Evolutionary conservation across 2,329 filamentous ascomycete species (phyloP), one percentile per base, ranked within the genome.

Genomic region (Clonostachys rosea): DNA sequence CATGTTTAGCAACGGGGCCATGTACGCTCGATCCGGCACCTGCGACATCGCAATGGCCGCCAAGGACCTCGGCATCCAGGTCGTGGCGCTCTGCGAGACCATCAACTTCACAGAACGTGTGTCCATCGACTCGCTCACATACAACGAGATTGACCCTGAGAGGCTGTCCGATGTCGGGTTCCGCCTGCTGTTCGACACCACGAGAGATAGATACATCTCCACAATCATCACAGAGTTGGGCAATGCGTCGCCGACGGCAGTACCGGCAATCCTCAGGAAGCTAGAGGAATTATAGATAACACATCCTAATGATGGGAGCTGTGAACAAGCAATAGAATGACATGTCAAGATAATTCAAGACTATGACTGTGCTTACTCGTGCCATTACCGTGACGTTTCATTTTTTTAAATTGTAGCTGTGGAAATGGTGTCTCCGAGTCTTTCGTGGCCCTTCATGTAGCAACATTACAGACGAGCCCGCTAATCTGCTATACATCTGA

Each of bases 161-260:
- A 87, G 65, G 76, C 89, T 69, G 69, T 71, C 74, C 14, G 67
- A 69, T 16, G 70, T 71, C 37, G 69, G 66, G 5, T 80, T 82
- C 61, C 67, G 79, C 16, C 77, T 96, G 50, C 82, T 97, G 67
- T 96, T 95, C 61, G 94, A 99, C 64, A 89, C 92, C 43, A 99
- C 94, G 1, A 87, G 86, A 13, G 88, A 89, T 5, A 86, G 89
- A 57, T 91, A 90, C 59, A 84, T 97, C 54, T 86, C 89, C 37
- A 87, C 91, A 66, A 86, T 99, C 39, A 83, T 97, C 44, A 96
- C 91, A 4, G 94, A 99, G 69, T 84, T 92, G 62, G 94, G 92
- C 40, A 89, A 83, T 58, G 79, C 95, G 52, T 89, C 91, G 44
- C 88, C 91, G 1, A 91, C 87, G 57, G 91, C 90, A 8, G 91